Conservation (phyloP, 371 early-diverging fungal genomes). For the Apophysomyces ossiformis region DNA sequence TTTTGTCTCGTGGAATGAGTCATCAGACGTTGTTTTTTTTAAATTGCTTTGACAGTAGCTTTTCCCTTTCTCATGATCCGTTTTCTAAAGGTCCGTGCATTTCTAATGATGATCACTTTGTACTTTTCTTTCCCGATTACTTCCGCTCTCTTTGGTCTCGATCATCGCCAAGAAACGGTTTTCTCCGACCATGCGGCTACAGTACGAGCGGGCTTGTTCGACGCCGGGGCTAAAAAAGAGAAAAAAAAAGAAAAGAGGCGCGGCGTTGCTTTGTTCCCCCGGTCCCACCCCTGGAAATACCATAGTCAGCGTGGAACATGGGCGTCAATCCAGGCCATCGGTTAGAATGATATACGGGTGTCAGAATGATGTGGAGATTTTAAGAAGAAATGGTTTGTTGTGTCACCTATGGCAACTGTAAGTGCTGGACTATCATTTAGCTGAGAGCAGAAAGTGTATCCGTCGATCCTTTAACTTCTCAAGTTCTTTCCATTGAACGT, state of each 20-base stretch:
- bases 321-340: constrained; percentile 5
- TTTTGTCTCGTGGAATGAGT: background rate
- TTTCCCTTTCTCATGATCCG: background rate
- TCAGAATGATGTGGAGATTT: background rate
- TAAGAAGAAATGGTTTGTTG: background rate
- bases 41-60: background rate
- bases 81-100: constrained; percentile 1
- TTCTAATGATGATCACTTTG: background rate
- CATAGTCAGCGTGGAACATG: constrained; percentile 1
- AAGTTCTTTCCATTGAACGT: background rate
- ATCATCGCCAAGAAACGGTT: constrained; percentile 3
- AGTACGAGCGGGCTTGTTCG: constrained; percentile 5
- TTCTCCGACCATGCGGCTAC: constrained; percentile 7
- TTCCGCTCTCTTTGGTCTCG: background rate
- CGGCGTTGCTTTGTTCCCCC: constrained; percentile 4
- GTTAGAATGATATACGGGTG: background rate
- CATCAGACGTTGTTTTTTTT: constrained; percentile 6
- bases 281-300: constrained; percentile 11
- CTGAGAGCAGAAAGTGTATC: background rate
- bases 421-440: background rate
- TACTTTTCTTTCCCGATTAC: background rate
- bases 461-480: background rate
- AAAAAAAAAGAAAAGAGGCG: background rate
- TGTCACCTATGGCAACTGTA: background rate
- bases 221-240: background rate